Base-by-base conservation (phyloP, 2,329 filamentous ascomycete species). In the Hymenoscyphus fraxineus region DNA sequence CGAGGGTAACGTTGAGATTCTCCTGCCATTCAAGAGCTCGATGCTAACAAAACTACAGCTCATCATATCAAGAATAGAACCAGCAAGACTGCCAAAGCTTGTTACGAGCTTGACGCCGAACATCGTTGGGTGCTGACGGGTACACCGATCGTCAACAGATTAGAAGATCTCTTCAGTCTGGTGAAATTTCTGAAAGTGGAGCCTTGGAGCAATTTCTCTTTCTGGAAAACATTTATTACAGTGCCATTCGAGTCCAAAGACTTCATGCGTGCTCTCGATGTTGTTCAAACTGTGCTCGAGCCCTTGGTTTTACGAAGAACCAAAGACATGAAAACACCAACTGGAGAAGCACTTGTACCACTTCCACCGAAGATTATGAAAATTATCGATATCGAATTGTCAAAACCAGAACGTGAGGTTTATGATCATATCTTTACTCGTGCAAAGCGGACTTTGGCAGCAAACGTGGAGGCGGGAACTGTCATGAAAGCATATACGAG, bases 151-250 rank as follows among this genome's bases (percentile, higher is more conserved):
- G 94, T 99, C 70, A 99, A 99, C 76, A 89, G 92, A 55, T 82
- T 99, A 0, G 94, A 98, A 76, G 95, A 98, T 77, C 80, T 99
- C 15, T 98, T 97, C 79, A 96, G 92, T 73, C 79, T 99, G 44
- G 92, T 98, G 13, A 88, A 92, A 2, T 99, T 98, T 78, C 80
- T 99, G 12, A 88, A 92, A 64, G 95, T 99, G 3, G 94, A 98
- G 75, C 95, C 95, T 0, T 99, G 95, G 95, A 95, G 90, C 73
- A 98, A 98, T 76, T 99, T 99, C 76, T 97, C 93, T 0, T 99
- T 97, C 78, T 99, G 95, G 95, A 93, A 93, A 75, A 98, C 95
- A 0, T 99, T 99, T 76, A 98, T 99, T 73, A 99, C 95, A 0
- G 89, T 96, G 1, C 95, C 95, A 0, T 99, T 99, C 69, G 95